Percentiles rank a stretch among this genome's conserved stretches.
These are phyloP conservation scores for Annulohypoxylon bovei DNA, from an alignment of 495 filamentous ascomycete species.

Conservation along the genomic window DNA sequence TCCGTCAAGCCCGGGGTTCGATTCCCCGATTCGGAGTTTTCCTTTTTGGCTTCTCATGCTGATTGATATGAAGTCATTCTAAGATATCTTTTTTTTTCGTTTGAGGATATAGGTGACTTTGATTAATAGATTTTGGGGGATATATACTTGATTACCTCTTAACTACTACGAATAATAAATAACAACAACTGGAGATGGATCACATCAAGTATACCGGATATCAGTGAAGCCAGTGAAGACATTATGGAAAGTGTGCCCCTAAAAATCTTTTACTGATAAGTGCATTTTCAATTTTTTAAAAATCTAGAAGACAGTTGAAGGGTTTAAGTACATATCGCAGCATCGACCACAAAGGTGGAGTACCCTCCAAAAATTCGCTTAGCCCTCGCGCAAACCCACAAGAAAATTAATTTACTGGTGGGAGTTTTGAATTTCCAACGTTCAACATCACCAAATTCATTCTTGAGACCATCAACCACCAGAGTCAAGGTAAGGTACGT, in stretches of 20 bases:
- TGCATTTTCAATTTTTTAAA: neutral
- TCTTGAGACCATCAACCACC: constrained; percentile 44
- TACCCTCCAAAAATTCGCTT: constrained; percentile 34
- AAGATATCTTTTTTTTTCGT: neutral
- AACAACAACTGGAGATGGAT: too few species aligned
- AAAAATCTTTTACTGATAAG: neutral
- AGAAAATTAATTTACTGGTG: constrained; percentile 45
- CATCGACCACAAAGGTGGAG: constrained; percentile 15
- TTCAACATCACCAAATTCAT: constrained; percentile 39
- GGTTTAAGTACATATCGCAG: constrained; percentile 5
- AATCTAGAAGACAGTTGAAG: neutral
- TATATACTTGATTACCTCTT: neutral
- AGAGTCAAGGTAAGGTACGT: constrained; percentile 49
- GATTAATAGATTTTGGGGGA: neutral
- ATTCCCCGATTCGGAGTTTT: constrained; percentile 52
- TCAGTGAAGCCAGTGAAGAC: too few species aligned
- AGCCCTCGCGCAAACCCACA: constrained; percentile 49
- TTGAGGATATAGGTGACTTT: neutral
- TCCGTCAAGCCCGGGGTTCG: constrained; percentile 52
- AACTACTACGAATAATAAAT: too few species aligned
- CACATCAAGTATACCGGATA: too few species aligned
- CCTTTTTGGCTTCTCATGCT: neutral
- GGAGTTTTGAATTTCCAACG: constrained; percentile 36
- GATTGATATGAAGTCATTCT: neutral
- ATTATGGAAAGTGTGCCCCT: neutral